Conservation (phyloP, 2,329 filamentous ascomycete species). For the Fusarium subtropicale region DNA sequence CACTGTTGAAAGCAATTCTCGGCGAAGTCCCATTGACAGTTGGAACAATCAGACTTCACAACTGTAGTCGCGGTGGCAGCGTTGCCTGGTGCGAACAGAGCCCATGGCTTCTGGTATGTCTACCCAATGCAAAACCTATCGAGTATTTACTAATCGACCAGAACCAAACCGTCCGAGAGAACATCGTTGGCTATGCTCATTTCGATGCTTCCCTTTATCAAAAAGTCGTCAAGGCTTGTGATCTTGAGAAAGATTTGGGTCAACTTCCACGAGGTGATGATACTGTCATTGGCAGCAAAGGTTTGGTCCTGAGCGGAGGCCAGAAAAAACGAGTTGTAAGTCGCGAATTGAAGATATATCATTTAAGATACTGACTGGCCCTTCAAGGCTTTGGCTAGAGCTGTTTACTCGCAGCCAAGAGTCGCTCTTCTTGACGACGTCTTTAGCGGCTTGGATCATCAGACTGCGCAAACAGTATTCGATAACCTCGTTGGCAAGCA, state of each 20-base stretch:
- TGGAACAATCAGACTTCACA: constrained; percentile 37
- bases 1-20: constrained; percentile 56
- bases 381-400: constrained; percentile 53
- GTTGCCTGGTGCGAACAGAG: constrained; percentile 52
- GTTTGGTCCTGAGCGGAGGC: constrained; percentile 59
- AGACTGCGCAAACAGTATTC: constrained; percentile 51
- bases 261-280: constrained; percentile 52
- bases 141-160: constrained; percentile 7
- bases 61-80: background rate
- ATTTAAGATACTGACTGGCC: background rate
- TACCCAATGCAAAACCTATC: too few species aligned
- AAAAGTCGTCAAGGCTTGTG: constrained; percentile 45
- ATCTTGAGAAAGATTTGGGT: constrained; percentile 51
- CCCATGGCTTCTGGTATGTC: constrained; percentile 50
- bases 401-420: constrained; percentile 51
- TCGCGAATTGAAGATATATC: background rate
- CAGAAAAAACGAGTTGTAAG: constrained; percentile 58
- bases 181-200: constrained; percentile 50
- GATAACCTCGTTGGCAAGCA: constrained; percentile 43
- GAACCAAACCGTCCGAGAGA: constrained; percentile 52
- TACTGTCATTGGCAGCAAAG: constrained; percentile 59
- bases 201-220: constrained; percentile 46
- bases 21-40: constrained; percentile 46
- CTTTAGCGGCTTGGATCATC: constrained; percentile 54
- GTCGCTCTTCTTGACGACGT: constrained; percentile 54